phyloP scores from a whole-genome alignment of 257 asterid species.

The Ocimum tenuiflorum region DNA sequence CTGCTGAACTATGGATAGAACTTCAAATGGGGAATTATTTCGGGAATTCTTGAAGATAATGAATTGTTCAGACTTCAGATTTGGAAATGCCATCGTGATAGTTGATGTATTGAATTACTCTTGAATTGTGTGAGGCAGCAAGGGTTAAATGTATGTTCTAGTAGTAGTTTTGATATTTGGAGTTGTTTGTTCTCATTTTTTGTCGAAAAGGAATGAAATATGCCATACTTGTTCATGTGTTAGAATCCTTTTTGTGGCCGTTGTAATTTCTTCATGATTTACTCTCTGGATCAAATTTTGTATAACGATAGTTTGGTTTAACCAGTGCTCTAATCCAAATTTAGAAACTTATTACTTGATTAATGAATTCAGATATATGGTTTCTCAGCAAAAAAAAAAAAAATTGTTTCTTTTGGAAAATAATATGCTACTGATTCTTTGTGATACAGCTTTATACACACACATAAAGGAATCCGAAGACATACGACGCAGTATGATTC shows the following conservation, averaged over 20 bases:
- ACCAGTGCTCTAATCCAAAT: neutral
- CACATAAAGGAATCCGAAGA: conserved; percentile 71
- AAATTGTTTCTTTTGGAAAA: neutral
- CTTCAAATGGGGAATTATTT: neutral
- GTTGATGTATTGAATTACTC: neutral
- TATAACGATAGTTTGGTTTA: neutral
- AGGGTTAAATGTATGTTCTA: neutral
- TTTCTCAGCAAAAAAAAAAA: neutral
- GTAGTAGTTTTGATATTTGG: neutral
- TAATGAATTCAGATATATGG: neutral
- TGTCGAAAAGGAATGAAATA: neutral
- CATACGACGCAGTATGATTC: conserved; percentile 65
- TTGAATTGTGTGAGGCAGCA: neutral
- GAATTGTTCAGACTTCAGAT: neutral
- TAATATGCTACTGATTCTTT: neutral
- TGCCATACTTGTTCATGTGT: neutral
- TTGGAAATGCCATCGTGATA: neutral
- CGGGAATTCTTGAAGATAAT: conserved; percentile 3
- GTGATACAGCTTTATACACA: conserved; percentile 43
- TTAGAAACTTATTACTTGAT: neutral
- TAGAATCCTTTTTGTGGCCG: neutral
- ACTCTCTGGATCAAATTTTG: neutral
- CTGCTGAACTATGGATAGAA: no score
- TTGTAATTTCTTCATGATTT: neutral
- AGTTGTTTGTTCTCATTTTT: neutral